Evolutionary conservation across 2,329 filamentous ascomycete genomes (phyloP).

Genomic region (Ilyonectria mors-panacis): DNA sequence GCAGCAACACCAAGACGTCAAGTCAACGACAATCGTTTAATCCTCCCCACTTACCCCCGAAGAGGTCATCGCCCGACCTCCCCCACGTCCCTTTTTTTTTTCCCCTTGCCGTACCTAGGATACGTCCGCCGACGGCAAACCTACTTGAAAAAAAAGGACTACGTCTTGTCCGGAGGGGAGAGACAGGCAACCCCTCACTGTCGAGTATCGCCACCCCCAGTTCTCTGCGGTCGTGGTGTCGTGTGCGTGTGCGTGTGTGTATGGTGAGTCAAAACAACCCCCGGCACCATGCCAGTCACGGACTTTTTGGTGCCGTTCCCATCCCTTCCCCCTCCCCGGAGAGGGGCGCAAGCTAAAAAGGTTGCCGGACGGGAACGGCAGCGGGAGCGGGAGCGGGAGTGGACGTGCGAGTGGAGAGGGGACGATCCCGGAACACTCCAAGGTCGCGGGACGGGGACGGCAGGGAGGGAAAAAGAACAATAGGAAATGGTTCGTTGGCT

Average conservation of each 20-base stretch:
- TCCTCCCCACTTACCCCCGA: neutral
- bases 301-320: constrained; percentile 11
- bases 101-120: neutral
- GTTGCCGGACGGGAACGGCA: constrained; percentile 29
- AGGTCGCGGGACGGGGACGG: constrained; percentile 11
- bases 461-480: neutral
- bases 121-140: neutral
- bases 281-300: neutral
- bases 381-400: constrained; percentile 31
- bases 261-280: constrained; percentile 2
- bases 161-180: neutral
- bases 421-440: constrained; percentile 26
- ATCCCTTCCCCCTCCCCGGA: constrained; percentile 25
- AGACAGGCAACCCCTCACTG: neutral
- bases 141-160: neutral
- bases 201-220: neutral
- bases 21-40: neutral
- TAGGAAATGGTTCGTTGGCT: constrained; percentile 1
- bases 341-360: constrained; percentile 31
- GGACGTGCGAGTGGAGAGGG: constrained; percentile 27
- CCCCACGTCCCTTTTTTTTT: neutral
- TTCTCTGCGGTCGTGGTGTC: neutral
- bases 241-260: neutral
- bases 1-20: neutral
- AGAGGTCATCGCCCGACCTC: neutral